Evolutionary conservation across 345 rosid species (phyloP), one percentile per base, ranked within the genome.

Genomic region (Hypericum androsaemum): DNA sequence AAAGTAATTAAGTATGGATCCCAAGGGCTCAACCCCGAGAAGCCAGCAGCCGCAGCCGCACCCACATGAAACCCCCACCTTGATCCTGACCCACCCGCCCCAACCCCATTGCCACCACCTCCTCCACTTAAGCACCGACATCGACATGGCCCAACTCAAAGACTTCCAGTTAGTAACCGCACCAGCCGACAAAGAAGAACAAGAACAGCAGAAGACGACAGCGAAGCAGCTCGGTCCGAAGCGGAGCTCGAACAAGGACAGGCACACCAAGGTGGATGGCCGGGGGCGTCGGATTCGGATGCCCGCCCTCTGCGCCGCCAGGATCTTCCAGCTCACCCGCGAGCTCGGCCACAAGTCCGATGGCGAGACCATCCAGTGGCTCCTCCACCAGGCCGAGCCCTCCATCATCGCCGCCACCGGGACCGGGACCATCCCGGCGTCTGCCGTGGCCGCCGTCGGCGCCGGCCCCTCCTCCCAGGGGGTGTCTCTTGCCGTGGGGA

Each of bases 261-360:
- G 97, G 41, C 97, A 89, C 68, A 89, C 86, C 43, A 89, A 89
- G 61, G 97, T 89, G 12, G 97, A 89, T 73, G 97, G 97, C 3
- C 67, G 97, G 57, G 97, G 97, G 12, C 68, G 95, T 36, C 77
- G 97, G 59, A 89, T 89, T 52, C 74, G 97, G 89, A 89, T 89
- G 97, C 97, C 97, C 17, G 97, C 97, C 14, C 74, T 89, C n/a
- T 89, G 97, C 63, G 97, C 97, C 0, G 95, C 97, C 36, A 78
- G 97, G 81, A 89, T 89, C 64, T 89, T 89, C 49, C 97, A 89
- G 53, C 76, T 89, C 71, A 89, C 97, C 42, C 80, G 97, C 52
- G 97, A 89, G 76, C 76, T 89, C 78, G 97, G 94, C 64, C 94
- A 89, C 57, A 89, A 89, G 79, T 89, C 97, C 5, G 97, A 89